phyloP scores from a whole-genome alignment of 1,139 yeast species.

The Yamadazyma songkhlaensis region DNA sequence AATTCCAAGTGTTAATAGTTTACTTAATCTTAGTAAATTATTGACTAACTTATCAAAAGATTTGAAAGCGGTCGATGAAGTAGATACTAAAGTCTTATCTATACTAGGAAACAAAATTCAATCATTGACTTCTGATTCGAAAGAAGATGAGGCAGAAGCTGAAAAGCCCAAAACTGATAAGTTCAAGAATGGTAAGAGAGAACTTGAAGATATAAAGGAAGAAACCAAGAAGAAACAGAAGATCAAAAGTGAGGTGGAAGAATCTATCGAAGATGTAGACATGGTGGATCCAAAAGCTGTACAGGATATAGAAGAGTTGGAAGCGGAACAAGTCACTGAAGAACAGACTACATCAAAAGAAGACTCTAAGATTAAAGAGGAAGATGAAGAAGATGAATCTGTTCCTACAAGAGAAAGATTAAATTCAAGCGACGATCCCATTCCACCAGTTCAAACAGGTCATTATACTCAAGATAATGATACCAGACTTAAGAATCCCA shows the following conservation, averaged over 20 bases:
- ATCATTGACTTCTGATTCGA: constrained; percentile 8
- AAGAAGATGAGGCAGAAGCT: constrained; percentile 7
- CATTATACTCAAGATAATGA: constrained; percentile 50
- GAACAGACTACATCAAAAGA: background rate
- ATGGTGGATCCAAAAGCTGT: constrained; percentile 8
- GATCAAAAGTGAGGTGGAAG: too few relatives aligned
- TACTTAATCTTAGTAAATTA: constrained; percentile 45
- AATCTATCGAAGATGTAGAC: background rate
- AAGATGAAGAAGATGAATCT: background rate
- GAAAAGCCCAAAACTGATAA: constrained; percentile 6
- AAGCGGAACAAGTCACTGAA: constrained; percentile 8
- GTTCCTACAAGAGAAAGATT: constrained; percentile 9
- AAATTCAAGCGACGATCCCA: constrained; percentile 30
- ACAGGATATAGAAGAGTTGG: constrained; percentile 7
- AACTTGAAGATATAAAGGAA: too few relatives aligned
- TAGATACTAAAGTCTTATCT: constrained; percentile 39
- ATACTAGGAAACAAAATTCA: constrained; percentile 15
- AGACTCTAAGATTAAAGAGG: background rate
- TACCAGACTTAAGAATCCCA: constrained; percentile 67
- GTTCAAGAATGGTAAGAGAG: too few relatives aligned
- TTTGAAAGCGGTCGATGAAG: constrained; percentile 43
- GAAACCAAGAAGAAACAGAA: too few relatives aligned
- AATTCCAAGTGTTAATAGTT: constrained; percentile 44
- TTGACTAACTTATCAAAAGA: constrained; percentile 49
- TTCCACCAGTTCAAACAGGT: constrained; percentile 48